Conservation (phyloP, 805 yeast species). For the Wickerhamomyces strasburgensis region DNA sequence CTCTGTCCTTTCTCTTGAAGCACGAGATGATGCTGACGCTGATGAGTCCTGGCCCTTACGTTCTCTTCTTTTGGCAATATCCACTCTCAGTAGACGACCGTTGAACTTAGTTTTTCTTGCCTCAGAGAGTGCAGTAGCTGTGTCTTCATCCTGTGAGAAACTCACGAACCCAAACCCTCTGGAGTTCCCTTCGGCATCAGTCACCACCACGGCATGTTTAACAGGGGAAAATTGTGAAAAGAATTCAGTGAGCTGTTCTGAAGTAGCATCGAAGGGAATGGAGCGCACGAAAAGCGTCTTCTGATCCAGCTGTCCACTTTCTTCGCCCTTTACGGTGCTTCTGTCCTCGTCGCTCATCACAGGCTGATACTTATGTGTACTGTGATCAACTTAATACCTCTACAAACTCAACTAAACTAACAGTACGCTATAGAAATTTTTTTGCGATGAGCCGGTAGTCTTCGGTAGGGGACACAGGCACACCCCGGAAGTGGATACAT, state of each 20-base stretch:
- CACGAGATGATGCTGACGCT: background rate
- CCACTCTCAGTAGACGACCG: conserved; percentile 65
- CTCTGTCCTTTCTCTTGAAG: conserved; percentile 16
- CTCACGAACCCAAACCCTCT: conserved; percentile 96
- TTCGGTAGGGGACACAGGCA: too few relatives aligned
- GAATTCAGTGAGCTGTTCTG: conserved; percentile 74
- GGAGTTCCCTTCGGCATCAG: conserved; percentile 68
- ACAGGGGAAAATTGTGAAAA: conserved; percentile 94
- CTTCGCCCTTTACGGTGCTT: background rate
- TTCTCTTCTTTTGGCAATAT: conserved; percentile 88
- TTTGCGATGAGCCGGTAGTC: too few relatives aligned
- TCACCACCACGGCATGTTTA: conserved; percentile 89
- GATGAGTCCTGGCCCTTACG: conserved; percentile 38
- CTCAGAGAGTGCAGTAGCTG: conserved; percentile 64
- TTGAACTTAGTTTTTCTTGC: conserved; percentile 64
- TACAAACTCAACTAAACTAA: background rate
- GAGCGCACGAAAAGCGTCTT: conserved; percentile 80
- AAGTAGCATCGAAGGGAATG: conserved; percentile 74
- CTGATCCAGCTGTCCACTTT: conserved; percentile 31
- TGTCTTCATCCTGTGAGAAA: conserved; percentile 80
- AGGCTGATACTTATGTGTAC: background rate
- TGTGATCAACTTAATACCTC: too few relatives aligned
- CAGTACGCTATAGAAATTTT: conserved; percentile 2
- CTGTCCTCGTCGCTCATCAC: conserved; percentile 11
- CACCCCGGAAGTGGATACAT: too few relatives aligned